Conservation (phyloP, 1,284 basidiomycete species). For the Anthracocystis setariae region DNA sequence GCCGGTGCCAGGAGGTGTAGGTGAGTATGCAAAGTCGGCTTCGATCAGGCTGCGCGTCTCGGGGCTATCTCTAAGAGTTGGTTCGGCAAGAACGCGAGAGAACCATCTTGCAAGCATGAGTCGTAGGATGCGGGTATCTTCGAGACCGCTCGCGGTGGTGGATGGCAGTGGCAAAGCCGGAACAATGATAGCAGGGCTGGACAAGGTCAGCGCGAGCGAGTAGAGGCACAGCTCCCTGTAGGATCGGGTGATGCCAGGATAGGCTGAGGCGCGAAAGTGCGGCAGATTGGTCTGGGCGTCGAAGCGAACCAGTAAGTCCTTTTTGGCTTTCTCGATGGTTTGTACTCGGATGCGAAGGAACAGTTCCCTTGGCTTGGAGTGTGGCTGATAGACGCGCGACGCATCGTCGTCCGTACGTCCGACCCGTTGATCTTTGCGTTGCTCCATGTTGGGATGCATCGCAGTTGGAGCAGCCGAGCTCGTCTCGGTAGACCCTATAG, state of each 20-base stretch:
- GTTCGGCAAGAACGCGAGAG: conserved; percentile 46
- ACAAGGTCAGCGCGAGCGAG: conserved; percentile 47
- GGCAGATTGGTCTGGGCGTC: conserved; percentile 61
- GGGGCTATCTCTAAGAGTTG: conserved; percentile 45
- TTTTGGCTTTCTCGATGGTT: conserved; percentile 49
- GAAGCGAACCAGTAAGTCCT: conserved; percentile 49
- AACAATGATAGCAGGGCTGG: conserved; percentile 48
- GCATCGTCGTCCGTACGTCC: conserved; percentile 12
- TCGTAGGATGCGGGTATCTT: conserved; percentile 55
- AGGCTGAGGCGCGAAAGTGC: conserved; percentile 50
- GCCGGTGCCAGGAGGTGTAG: conserved; percentile 43
- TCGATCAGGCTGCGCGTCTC: conserved; percentile 62
- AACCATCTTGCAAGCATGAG: conserved; percentile 57
- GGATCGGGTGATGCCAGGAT: conserved; percentile 50
- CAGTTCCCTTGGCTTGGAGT: conserved; percentile 36
- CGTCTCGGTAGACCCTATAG: neutral
- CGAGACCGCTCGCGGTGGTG: conserved; percentile 36
- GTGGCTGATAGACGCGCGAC: conserved; percentile 38
- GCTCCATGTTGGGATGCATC: conserved; percentile 39
- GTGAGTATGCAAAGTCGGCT: conserved; percentile 61
- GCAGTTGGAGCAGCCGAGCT: neutral
- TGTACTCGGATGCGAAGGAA: conserved; percentile 46
- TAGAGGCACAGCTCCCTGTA: conserved; percentile 59
- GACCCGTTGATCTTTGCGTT: conserved; percentile 23
- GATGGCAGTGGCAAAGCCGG: conserved; percentile 58